Percentiles rank a stretch among this genome's conserved stretches.
Evolutionary conservation across 306 rosid genomes (phyloP).

Genomic region (Ochetophila trinervis): DNA sequence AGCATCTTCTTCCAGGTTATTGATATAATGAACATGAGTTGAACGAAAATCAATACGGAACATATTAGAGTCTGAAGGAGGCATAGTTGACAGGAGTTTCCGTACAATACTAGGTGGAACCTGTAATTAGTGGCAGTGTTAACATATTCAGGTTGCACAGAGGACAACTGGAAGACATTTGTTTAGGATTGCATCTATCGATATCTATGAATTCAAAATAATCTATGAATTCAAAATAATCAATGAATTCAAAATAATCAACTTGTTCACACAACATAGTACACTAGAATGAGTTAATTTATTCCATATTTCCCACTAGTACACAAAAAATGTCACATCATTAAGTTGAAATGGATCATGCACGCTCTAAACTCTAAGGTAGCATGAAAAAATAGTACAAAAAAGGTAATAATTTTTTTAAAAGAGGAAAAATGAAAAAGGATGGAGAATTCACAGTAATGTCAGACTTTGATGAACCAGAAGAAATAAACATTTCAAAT

Average conservation of each 20-base stretch:
- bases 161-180: neutral
- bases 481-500: neutral
- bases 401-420: too few relatives aligned
- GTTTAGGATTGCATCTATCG: neutral
- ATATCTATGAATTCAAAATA: too few relatives aligned
- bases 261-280: too few relatives aligned
- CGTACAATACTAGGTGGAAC: constrained; percentile 62
- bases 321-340: too few relatives aligned
- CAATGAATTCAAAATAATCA: too few relatives aligned
- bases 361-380: too few relatives aligned
- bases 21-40: constrained; percentile 77
- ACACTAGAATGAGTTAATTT: too few relatives aligned
- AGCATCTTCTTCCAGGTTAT: constrained; percentile 93
- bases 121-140: constrained; percentile 44
- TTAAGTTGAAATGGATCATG: too few relatives aligned
- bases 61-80: constrained; percentile 75
- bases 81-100: constrained; percentile 71
- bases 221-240: too few relatives aligned
- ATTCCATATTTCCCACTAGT: too few relatives aligned
- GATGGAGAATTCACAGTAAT: neutral
- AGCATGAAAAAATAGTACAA: too few relatives aligned
- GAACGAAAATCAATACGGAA: constrained; percentile 94
- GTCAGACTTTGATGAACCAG: too few relatives aligned
- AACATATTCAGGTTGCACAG: neutral
- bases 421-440: neutral